Percentiles rank a stretch among this genome's conserved stretches.
These are phyloP conservation scores for Komagataella pastoris DNA, from an alignment of 805 yeast genomes.

Conservation along the genomic window DNA sequence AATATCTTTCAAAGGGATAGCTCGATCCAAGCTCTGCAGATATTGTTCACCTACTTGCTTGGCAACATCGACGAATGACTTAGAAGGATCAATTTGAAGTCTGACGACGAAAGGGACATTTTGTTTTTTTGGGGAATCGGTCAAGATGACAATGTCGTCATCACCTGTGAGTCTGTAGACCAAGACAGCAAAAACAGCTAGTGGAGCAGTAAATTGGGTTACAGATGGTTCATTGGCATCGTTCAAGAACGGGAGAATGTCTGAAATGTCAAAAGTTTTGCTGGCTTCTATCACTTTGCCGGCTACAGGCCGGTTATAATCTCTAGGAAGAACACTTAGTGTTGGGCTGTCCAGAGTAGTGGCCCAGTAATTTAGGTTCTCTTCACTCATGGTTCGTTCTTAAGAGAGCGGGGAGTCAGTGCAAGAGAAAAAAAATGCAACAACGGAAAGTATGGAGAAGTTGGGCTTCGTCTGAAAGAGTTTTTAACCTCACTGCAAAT, in stretches of 20 bases:
- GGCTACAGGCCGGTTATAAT: constrained; percentile 65
- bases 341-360: constrained; percentile 64
- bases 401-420: too few relatives aligned
- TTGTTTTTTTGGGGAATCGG: constrained; percentile 27
- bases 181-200: constrained; percentile 58
- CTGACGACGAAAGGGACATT: constrained; percentile 47
- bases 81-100: constrained; percentile 39
- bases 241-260: constrained; percentile 6
- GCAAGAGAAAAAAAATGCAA: too few relatives aligned
- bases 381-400: constrained; percentile 1
- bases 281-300: constrained; percentile 56
- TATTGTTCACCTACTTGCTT: constrained; percentile 29
- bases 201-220: constrained; percentile 32
- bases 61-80: constrained; percentile 40
- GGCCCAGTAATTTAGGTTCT: constrained; percentile 42
- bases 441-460: background rate
- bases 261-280: constrained; percentile 18
- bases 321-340: constrained; percentile 78
- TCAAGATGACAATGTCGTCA: constrained; percentile 84
- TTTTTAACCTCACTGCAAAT: background rate
- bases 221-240: constrained; percentile 10
- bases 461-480: background rate
- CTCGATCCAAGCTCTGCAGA: constrained; percentile 14
- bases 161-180: constrained; percentile 82
- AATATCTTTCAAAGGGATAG: constrained; percentile 38